Percentiles rank a stretch among this genome's conserved stretches.
phyloP scores from a whole-genome alignment of 208 protist species.

The Naegleria lovaniensis region DNA sequence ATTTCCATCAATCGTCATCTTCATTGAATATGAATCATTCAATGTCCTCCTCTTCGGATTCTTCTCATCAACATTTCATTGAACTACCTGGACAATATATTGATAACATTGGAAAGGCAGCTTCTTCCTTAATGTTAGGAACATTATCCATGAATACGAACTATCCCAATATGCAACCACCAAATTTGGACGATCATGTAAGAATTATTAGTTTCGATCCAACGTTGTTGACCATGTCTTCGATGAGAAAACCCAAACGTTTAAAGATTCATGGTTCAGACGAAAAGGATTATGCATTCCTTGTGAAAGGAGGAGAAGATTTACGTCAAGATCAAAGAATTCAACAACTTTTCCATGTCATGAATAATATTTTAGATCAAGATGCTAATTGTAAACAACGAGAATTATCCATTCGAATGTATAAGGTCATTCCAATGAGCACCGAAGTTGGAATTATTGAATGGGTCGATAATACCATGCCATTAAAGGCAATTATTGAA shows the following conservation, averaged over 20 bases:
- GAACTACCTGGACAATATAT: slow-evolving; percentile 54
- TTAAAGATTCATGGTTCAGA: slow-evolving; percentile 69
- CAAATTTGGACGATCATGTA: not conserved
- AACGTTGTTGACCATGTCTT: slow-evolving; percentile 63
- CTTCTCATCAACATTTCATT: not conserved
- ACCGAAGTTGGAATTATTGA: slow-evolving; percentile 72
- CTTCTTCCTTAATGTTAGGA: too few relatives aligned
- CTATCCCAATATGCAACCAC: not conserved
- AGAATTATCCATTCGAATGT: slow-evolving; percentile 56
- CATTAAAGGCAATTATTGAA: slow-evolving; percentile 60
- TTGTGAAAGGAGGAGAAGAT: slow-evolving; percentile 89
- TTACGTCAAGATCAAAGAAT: slow-evolving; percentile 81
- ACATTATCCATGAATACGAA: not conserved
- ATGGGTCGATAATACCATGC: slow-evolving; percentile 68
- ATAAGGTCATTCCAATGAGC: slow-evolving; percentile 75
- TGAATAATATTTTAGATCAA: slow-evolving; percentile 60
- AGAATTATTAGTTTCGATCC: slow-evolving; percentile 51
- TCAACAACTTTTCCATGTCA: slow-evolving; percentile 72
- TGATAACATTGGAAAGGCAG: slow-evolving; percentile 19
- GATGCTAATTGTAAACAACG: slow-evolving; percentile 21
- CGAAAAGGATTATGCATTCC: slow-evolving; percentile 60
- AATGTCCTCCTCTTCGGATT: not conserved
- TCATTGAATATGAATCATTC: not conserved
- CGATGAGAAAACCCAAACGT: slow-evolving; percentile 71
- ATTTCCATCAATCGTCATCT: slow-evolving; percentile 44